phyloP scores from a whole-genome alignment of 1,284 basidiomycete genomes.

The Ustilago loliicola region DNA sequence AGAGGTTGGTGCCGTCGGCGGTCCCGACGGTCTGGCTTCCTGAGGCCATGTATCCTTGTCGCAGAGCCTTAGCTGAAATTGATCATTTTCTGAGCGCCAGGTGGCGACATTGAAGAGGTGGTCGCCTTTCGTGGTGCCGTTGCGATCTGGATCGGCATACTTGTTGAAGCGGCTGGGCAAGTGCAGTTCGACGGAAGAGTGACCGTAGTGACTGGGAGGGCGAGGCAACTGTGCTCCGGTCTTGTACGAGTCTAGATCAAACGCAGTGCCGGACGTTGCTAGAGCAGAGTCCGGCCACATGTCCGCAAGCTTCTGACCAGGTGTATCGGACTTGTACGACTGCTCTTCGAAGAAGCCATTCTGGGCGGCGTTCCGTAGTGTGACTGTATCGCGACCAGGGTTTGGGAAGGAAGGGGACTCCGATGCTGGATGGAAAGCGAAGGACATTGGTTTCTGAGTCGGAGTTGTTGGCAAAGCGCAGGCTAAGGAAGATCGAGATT shows the following conservation, averaged over 20 bases:
- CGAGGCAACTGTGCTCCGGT: slow-evolving; percentile 3
- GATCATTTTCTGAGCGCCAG: slow-evolving; percentile 3
- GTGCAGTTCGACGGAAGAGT: slow-evolving; percentile 8
- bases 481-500: too few relatives aligned
- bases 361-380: not conserved
- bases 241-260: slow-evolving; percentile 20
- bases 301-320: slow-evolving; percentile 6
- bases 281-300: slow-evolving; percentile 14
- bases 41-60: slow-evolving; percentile 18
- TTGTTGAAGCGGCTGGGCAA: slow-evolving; percentile 10
- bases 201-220: not conserved
- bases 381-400: not conserved
- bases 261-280: not conserved
- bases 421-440: slow-evolving; percentile 11
- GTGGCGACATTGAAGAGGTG: not conserved
- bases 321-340: not conserved
- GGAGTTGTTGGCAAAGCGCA: not conserved
- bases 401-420: not conserved
- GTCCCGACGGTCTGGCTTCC: slow-evolving; percentile 4
- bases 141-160: slow-evolving; percentile 1
- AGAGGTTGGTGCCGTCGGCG: not conserved
- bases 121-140: not conserved
- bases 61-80: not conserved
- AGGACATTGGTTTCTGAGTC: slow-evolving; percentile 10
- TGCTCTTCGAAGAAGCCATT: not conserved